A percentile compares a stretch with the other conserved stretches of the same genome.
Conservation (phyloP, 108 stramenopile species). For the Cyclotella kingstonii region DNA sequence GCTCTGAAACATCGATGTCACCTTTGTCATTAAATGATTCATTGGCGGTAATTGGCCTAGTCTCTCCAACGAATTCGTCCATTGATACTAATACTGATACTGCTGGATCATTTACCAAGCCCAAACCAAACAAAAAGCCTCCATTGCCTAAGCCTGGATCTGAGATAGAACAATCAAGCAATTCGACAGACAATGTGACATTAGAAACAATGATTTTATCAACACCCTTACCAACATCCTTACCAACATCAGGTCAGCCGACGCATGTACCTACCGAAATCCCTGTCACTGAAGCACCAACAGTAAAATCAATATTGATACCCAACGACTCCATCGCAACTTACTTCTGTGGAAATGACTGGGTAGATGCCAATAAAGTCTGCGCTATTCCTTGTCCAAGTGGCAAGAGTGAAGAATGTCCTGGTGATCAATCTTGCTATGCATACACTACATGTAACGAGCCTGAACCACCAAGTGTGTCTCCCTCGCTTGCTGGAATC, state of each 20-base stretch:
- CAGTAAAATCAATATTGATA: conserved; percentile 14
- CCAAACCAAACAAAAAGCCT: conserved; percentile 34
- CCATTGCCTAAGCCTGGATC: conserved; percentile 17
- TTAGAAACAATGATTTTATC: too few relatives aligned
- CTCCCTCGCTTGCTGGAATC: neutral
- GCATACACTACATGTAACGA: conserved; percentile 36
- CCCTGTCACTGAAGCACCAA: conserved; percentile 7
- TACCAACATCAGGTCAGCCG: neutral
- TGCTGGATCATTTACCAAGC: conserved; percentile 21
- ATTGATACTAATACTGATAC: conserved; percentile 1
- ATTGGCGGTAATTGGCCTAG: too few relatives aligned
- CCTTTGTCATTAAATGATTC: neutral
- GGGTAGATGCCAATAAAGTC: conserved; percentile 31
- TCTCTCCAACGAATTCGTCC: conserved; percentile 11
- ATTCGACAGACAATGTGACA: too few relatives aligned
- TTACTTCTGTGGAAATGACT: conserved; percentile 37
- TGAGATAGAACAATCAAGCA: neutral
- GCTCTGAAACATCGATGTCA: neutral
- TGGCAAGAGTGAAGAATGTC: conserved; percentile 43
- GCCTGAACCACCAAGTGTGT: neutral
- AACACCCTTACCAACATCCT: too few relatives aligned
- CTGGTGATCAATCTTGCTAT: conserved; percentile 23
- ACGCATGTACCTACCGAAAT: neutral
- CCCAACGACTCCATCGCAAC: conserved; percentile 31
- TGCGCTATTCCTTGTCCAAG: conserved; percentile 34